Evolutionary conservation across 2,329 filamentous ascomycete species (phyloP), one percentile per base, ranked within the genome.

Genomic region (Cytospora leucostoma): DNA sequence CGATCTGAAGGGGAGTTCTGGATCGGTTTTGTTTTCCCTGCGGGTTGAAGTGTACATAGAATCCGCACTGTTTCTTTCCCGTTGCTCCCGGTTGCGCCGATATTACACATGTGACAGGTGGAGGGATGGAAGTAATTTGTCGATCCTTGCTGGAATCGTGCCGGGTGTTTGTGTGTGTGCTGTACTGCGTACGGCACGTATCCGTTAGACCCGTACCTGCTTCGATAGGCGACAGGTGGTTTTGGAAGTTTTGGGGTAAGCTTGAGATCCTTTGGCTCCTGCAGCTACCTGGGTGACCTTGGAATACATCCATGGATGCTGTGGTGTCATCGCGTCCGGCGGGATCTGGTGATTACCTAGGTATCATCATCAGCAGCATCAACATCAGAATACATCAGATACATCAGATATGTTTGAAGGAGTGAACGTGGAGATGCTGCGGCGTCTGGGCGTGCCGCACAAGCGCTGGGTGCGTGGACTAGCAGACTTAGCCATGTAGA

Each of bases 1-100:
- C 12, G 59, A 47, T 55, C 33, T 13, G 10, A 44, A 51, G 56
- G 21, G 13, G 15, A n/a, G 44, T 32, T 57, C 27, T 27, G 4
- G 27, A 27, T 27, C 4, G 37, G 13, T 59, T 59, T 34, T 27
- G 37, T 19, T 32, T 27, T 37, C 53, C 52, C 49, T 13, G 4
- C 35, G 11, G 35, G 6, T 34, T 27, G 49, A 32, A 33, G 58
- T 49, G 58, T 34, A 61, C 58, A 55, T 50, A 47, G 27, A 27
- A 27, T 27, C 38, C 54, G 51, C 51, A 61, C 58, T 55, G 58
- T 55, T 61, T 55, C 27, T 27, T 27, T 27, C 27, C 58, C 58
- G 54, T 60, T 37, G 58, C 35, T 60, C 50, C 58, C 58, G 58
- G 44, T 60, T 60, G 51, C 58, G 58, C 58, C 58, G 58, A 51